phyloP scores from a whole-genome alignment of 192 early-diverging fungal genomes.

The Coemansia sp. region DNA sequence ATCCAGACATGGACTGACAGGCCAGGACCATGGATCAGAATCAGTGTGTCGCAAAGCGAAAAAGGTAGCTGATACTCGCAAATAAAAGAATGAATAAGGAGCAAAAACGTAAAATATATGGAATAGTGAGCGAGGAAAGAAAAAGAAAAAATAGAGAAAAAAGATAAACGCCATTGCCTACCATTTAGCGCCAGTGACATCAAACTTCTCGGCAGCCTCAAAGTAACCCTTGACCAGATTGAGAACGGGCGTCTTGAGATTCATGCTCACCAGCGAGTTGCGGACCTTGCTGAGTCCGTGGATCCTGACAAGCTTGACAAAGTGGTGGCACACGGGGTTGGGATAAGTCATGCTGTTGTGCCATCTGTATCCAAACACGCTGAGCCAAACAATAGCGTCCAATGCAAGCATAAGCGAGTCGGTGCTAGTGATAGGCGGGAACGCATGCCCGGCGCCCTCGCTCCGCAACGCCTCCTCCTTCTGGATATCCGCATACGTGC shows the following conservation, averaged over 20 bases:
- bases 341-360: slow-evolving; percentile 93
- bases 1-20: background rate
- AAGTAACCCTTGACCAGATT: slow-evolving; percentile 75
- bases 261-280: slow-evolving; percentile 87
- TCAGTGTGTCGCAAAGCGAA: background rate
- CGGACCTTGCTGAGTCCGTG: slow-evolving; percentile 93
- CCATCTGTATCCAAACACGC: slow-evolving; percentile 85
- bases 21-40: background rate
- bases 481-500: slow-evolving; percentile 60
- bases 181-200: slow-evolving; percentile 68
- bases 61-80: background rate
- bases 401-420: slow-evolving; percentile 78
- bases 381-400: slow-evolving; percentile 77
- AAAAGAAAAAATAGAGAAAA: slow-evolving; percentile 2
- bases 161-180: slow-evolving; percentile 31
- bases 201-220: slow-evolving; percentile 69
- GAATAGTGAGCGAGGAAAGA: background rate
- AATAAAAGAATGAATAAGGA: background rate
- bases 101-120: background rate
- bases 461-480: slow-evolving; percentile 57
- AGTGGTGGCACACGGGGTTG: slow-evolving; percentile 74
- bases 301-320: slow-evolving; percentile 82
- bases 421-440: slow-evolving; percentile 28
- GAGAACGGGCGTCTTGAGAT: slow-evolving; percentile 75
- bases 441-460: slow-evolving; percentile 20